Percentiles rank a stretch among this genome's conserved stretches.
Evolutionary conservation across 2,329 filamentous ascomycete genomes (phyloP).

Genomic region (Fusarium sp.): DNA sequence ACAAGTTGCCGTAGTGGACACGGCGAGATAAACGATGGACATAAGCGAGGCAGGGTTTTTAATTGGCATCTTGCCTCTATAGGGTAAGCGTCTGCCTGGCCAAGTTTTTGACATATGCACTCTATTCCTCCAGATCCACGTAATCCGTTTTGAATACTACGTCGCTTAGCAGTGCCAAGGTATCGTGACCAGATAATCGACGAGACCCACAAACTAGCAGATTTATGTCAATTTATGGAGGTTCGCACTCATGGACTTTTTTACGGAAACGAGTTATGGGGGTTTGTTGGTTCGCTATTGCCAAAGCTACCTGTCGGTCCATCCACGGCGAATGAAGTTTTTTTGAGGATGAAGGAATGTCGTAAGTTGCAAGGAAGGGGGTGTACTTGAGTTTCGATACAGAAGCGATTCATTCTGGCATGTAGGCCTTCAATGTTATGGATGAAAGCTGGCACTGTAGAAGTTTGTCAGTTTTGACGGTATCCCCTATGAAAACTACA

Average conservation of each 20-base stretch:
- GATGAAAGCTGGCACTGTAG: not conserved
- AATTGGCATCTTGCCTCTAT: not conserved
- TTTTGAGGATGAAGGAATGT: not conserved
- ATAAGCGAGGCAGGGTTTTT: not conserved
- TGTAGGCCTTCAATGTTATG: too few species aligned
- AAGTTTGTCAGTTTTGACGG: not conserved
- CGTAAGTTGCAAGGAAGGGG: not conserved
- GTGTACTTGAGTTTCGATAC: accelerated
- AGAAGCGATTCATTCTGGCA: too few species aligned
- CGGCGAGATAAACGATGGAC: not conserved
- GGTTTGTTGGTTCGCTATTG: not conserved
- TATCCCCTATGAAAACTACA: not conserved
- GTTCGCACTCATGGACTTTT: not conserved
- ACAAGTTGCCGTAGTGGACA: not conserved
- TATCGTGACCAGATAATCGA: not conserved
- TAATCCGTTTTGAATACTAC: not conserved
- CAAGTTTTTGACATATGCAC: not conserved
- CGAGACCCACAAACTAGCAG: not conserved
- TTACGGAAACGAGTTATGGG: too few species aligned
- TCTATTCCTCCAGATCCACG: not conserved
- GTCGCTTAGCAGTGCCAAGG: not conserved
- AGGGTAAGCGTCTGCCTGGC: not conserved
- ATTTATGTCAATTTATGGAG: accelerated
- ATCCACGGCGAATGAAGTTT: too few species aligned
- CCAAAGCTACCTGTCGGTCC: not conserved